These are phyloP conservation scores for Colletotrichum higginsianum DNA, from an alignment of 2,329 filamentous ascomycete genomes.

Conservation along the genomic window DNA sequence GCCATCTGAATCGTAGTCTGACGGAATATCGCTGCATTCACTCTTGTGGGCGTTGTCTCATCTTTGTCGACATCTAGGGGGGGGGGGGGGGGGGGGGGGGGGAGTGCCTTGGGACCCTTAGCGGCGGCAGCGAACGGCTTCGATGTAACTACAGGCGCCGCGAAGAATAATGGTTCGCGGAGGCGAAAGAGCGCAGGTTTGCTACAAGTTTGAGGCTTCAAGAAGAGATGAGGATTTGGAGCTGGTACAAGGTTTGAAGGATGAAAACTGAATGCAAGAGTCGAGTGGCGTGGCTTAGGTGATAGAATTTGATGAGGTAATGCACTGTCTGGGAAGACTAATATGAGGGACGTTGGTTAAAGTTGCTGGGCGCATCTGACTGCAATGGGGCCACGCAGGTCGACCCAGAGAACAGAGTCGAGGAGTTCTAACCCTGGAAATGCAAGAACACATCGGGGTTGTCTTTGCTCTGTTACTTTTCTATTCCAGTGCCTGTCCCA, in stretches of 20 bases:
- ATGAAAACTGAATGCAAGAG: not conserved
- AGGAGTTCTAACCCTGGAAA: not conserved
- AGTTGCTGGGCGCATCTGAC: no score
- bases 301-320: not conserved
- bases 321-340: not conserved
- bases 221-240: not conserved
- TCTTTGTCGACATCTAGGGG: not conserved
- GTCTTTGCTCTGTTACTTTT: no score
- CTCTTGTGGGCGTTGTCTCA: no score
- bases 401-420: not conserved
- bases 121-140: not conserved
- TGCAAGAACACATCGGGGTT: no score
- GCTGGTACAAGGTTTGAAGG: no score
- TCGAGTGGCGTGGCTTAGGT: not conserved
- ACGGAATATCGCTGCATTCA: no score
- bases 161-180: not conserved
- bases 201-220: not conserved
- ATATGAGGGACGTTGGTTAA: no score
- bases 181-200: no score
- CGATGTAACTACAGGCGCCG: not conserved
- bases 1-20: constrained; percentile 58
- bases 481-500: not conserved
- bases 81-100: no score
- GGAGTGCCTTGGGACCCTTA: not conserved
- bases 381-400: not conserved